Conservation (phyloP, 2,329 filamentous ascomycete genomes). For the Monilinia laxa region DNA sequence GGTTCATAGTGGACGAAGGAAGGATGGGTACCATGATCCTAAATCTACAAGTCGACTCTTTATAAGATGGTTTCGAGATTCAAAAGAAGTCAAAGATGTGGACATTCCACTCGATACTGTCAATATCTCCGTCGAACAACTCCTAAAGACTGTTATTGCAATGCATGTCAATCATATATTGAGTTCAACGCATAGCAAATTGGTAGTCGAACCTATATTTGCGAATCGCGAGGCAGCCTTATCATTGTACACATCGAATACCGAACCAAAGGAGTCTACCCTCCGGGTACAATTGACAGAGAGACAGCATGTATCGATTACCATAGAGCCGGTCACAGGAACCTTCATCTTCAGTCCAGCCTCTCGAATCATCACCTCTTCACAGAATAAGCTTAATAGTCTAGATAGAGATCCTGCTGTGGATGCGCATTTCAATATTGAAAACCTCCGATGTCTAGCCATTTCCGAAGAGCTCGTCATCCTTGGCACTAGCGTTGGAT, state of each 20-base stretch:
- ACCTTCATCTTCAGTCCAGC: slow-evolving; percentile 68
- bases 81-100: slow-evolving; percentile 68
- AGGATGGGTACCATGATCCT: slow-evolving; percentile 44
- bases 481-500: slow-evolving; percentile 62
- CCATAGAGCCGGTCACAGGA: slow-evolving; percentile 78
- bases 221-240: slow-evolving; percentile 58
- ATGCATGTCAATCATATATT: slow-evolving; percentile 73
- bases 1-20: slow-evolving; percentile 63
- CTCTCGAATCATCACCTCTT: slow-evolving; percentile 53
- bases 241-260: slow-evolving; percentile 55
- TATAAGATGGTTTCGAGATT: slow-evolving; percentile 81
- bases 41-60: slow-evolving; percentile 55
- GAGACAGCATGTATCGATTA: slow-evolving; percentile 58
- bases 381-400: slow-evolving; percentile 65
- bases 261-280: slow-evolving; percentile 64
- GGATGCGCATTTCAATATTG: slow-evolving; percentile 58
- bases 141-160: slow-evolving; percentile 73
- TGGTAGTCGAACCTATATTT: slow-evolving; percentile 62
- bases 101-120: slow-evolving; percentile 66
- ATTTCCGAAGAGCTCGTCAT: slow-evolving; percentile 61
- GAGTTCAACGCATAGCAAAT: slow-evolving; percentile 59
- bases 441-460: slow-evolving; percentile 60
- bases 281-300: slow-evolving; percentile 69
- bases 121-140: slow-evolving; percentile 68
- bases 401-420: slow-evolving; percentile 54